These are phyloP conservation scores for Curvularia spicifera DNA, from an alignment of 2,329 filamentous ascomycete species.

Conservation along the genomic window DNA sequence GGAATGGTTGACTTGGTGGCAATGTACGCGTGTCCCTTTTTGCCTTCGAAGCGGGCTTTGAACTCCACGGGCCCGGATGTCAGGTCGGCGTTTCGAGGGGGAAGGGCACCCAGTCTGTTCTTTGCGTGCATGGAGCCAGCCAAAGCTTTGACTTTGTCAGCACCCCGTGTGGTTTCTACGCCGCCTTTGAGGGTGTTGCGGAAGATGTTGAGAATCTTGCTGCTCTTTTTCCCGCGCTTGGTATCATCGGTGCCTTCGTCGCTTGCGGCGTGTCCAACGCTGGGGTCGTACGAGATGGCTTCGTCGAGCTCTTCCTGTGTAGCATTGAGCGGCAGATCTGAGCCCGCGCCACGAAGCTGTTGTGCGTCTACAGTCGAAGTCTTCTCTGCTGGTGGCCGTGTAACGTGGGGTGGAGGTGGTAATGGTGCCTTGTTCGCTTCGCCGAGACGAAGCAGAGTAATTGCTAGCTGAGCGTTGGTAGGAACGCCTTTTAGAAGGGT, in stretches of 20 bases:
- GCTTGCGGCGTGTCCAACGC: conserved; percentile 55
- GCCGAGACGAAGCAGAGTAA: conserved; percentile 81
- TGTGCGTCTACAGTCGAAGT: conserved; percentile 58
- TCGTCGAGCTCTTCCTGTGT: conserved; percentile 69
- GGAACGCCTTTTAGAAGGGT: conserved; percentile 81
- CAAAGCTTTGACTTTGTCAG: conserved; percentile 74
- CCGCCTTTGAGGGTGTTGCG: conserved; percentile 72
- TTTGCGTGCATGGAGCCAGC: conserved; percentile 67
- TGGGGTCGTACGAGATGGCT: conserved; percentile 60
- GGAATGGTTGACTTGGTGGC: conserved; percentile 70
- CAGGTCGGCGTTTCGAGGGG: conserved; percentile 52
- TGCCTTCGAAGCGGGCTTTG: conserved; percentile 71
- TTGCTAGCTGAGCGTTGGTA: conserved; percentile 82
- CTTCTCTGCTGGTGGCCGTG: conserved; percentile 55
- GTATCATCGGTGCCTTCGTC: conserved; percentile 60
- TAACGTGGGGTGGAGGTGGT: conserved; percentile 62
- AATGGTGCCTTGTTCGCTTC: conserved; percentile 82
- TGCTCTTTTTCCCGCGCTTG: conserved; percentile 57
- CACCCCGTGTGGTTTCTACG: conserved; percentile 73
- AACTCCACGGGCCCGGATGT: conserved; percentile 77
- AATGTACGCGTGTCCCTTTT: conserved; percentile 75
- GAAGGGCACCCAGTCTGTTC: conserved; percentile 74
- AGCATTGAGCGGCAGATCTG: conserved; percentile 65
- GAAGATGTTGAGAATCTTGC: conserved; percentile 68
- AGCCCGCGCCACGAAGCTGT: conserved; percentile 60